Base-by-base conservation (phyloP, 1,284 basidiomycete genomes). In the Hemileccinum hortonii region DNA sequence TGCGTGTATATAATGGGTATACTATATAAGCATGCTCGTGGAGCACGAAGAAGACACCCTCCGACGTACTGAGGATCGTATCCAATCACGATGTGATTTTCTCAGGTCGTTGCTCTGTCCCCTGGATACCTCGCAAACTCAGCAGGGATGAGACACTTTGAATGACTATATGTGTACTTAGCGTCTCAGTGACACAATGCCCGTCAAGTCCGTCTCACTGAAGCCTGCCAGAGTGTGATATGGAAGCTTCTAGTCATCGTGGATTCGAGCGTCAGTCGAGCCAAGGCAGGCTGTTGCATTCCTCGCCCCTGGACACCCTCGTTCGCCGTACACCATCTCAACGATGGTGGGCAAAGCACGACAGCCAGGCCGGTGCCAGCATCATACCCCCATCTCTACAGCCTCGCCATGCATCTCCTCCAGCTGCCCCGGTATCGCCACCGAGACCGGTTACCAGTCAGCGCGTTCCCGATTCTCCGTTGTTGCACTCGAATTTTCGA, bases 401-500 rank as follows among this genome's bases (percentile, higher is more conserved):
- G 36, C 53, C 60, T 49, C 53, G 30, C 41, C 9, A 43, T 30
- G 37, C 42, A 22, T 26, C 52, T 19, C 37, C 52, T 29, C 29
- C 2, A 16, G 26, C 44, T 33, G 8, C n/a, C 16, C 37, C 35
- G n/a, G 32, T 29, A 24, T 52, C 57, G 42, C 50, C 56, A 11
- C 52, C 57, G 11, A 54, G 57, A 41, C 53, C 43, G 18, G 44
- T 41, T 43, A 33, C 44, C 32, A 40, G 33, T 24, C 53, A 44
- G n/a, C 44, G 6, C 43, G 32, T 61, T 32, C 81, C 77, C 2
- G 67, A 72, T 15, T 86, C 81, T 2, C 86, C 86, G 16, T 68
- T 87, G 45, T 66, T 88, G 30, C 86, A 88, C 60, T 78, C 83
- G 24, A 73, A 70, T 55, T 87, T 88, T 68, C 76, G 83, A 19